Evolutionary conservation across 768 basidiomycete species (phyloP).

Genomic region (Termitomyces bulborhizus): DNA sequence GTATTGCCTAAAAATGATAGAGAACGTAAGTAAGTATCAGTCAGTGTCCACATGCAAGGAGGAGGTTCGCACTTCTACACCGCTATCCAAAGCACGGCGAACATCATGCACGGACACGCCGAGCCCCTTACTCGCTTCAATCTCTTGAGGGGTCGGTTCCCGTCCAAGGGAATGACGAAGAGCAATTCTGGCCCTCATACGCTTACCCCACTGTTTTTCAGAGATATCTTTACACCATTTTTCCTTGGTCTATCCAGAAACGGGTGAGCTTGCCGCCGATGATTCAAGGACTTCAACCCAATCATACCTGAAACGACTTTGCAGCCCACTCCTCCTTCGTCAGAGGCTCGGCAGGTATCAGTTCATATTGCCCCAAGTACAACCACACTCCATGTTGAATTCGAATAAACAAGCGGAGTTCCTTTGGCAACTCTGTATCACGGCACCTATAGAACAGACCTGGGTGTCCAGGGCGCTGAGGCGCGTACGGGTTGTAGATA

Average conservation of each 20-base stretch:
- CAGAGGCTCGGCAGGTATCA: conserved; percentile 29
- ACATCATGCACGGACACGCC: not conserved
- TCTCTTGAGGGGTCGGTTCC: not conserved
- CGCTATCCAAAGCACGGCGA: not conserved
- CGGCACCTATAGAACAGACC: conserved; percentile 20
- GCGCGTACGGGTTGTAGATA: conserved; percentile 20
- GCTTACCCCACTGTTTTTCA: not conserved
- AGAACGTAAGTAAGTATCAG: not conserved
- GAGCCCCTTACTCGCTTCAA: not conserved
- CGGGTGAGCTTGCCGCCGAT: not conserved
- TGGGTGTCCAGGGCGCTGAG: conserved; percentile 23
- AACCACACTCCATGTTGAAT: conserved; percentile 26
- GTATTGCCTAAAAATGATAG: not conserved
- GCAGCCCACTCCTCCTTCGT: conserved; percentile 21
- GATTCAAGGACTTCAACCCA: not conserved
- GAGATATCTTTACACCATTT: not conserved
- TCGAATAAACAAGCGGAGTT: not conserved
- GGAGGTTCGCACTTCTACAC: not conserved
- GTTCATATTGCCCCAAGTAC: conserved; percentile 28
- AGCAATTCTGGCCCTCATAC: not conserved
- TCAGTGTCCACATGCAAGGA: not conserved
- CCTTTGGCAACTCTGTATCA: not conserved
- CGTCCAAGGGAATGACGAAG: not conserved
- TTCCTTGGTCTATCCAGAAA: not conserved
- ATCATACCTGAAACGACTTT: not conserved